Evolutionary conservation across 1,284 basidiomycete genomes (phyloP).

Genomic region (Heterobasidion parviporum): DNA sequence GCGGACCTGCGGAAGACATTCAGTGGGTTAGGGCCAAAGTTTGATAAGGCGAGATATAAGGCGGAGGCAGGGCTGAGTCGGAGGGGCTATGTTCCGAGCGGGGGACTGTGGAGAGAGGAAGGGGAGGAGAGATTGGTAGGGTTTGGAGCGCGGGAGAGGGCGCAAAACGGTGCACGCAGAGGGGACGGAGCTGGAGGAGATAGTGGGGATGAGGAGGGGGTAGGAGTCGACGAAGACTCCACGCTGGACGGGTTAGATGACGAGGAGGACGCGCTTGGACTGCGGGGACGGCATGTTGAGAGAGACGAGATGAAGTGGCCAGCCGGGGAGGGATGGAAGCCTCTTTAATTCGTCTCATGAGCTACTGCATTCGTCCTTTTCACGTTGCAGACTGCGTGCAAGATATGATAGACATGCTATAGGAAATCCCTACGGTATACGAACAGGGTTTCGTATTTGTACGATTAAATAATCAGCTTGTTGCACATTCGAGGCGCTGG

Average conservation of each 20-base stretch:
- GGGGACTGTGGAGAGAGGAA: slow-evolving; percentile 16
- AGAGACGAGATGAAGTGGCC: slow-evolving; percentile 57
- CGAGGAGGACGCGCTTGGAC: slow-evolving; percentile 6
- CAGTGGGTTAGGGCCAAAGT: slow-evolving; percentile 35
- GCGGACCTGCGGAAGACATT: slow-evolving; percentile 39
- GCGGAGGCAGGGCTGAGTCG: slow-evolving; percentile 58
- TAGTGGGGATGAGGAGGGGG: slow-evolving; percentile 8
- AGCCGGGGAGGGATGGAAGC: slow-evolving; percentile 49
- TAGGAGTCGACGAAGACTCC: slow-evolving; percentile 10
- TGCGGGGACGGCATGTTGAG: slow-evolving; percentile 15
- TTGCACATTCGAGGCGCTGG: no score
- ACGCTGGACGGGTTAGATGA: slow-evolving; percentile 14
- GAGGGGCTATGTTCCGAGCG: slow-evolving; percentile 43
- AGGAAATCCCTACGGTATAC: not conserved
- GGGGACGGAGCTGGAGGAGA: not conserved
- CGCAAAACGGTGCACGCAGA: not conserved
- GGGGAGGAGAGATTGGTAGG: slow-evolving; percentile 18
- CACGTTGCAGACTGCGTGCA: not conserved
- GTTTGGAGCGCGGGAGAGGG: not conserved
- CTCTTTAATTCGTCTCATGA: slow-evolving; percentile 16
- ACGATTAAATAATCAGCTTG: not conserved
- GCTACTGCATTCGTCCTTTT: no score
- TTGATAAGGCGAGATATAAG: slow-evolving; percentile 53
- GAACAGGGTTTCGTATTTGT: not conserved
- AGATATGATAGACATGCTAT: not conserved